Evolutionary conservation across 306 rosid genomes (phyloP), one percentile per base, ranked within the genome.

Genomic region (Cucumis cinereus): DNA sequence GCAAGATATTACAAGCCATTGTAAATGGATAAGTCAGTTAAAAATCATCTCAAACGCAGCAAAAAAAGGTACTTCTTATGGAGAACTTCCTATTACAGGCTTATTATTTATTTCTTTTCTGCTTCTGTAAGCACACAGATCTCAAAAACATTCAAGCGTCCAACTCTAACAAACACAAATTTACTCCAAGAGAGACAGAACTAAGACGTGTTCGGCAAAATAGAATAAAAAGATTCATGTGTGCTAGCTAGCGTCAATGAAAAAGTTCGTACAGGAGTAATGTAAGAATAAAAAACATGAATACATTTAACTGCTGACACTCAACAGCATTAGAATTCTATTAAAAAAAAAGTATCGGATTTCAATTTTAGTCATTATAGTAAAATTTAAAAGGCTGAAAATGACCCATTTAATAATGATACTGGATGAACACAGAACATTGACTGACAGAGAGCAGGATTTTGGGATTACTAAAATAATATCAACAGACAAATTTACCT

Each of bases 401-500:
- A 10, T 64, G 50, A 1, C 4, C 11, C 35, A 19, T 22, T 68
- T 12, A 12, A 67, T 38, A 74, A 54, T 19, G 16, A 1, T 28
- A 61, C 17, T 69, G 47, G 43, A 60, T n/a, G 40, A 14, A 33
- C 7, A 74, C 15, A 74, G 53, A 55, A 36, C 53, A 74, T 69
- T 69, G 38, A 41, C 54, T 14, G 26, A 69, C 40, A 45, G 15
- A 45, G 23, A 5, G 53, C 38, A 54, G 35, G 23, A 35, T 38
- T 41, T 68, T 23, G 30, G 36, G 20, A 43, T 41, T 43, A 68
- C 55, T 68, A 13, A 68, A 69, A 40, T 38, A 10, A 45, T 28
- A 43, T 68, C 19, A 4, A 50, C 30, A 57, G 33, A 30, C 50
- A 47, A 40, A 47, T 4, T 69, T 83, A 91, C 98, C 93, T 90